Evolutionary conservation across 23 red algal genomes (phyloP), one percentile per base, ranked within the genome.

Genomic region (Rhodosorus marinus): DNA sequence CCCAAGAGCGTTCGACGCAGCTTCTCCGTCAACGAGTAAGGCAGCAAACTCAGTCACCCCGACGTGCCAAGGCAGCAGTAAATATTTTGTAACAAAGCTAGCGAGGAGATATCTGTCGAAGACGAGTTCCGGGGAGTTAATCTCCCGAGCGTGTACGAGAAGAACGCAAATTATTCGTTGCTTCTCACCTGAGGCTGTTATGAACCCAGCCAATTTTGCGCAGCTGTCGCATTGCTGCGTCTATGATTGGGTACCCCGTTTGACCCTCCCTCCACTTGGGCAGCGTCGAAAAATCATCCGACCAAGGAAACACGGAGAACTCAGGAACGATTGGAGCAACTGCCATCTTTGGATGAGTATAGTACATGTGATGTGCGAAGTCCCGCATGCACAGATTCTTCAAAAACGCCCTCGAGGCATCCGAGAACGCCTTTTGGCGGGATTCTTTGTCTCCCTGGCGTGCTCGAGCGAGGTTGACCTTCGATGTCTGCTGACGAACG

Each of bases 191-290:
- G 41, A 95, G 72, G 0, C 57, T 56, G 52, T 82, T 75, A 62
- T 95, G 88, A 31, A 95, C 40, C 88, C 88, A 95, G 9, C 88
- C 88, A 21, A 76, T 81, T 5, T 43, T 33, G 1, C 51, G 29
- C 19, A 95, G 57, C 64, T 95, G 75, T 6, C 88, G 70, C 72
- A 95, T 95, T 8, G 88, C 88, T 15, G 88, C 88, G 48, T 95
- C 88, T n/a, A 95, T 74, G 35, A 95, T 70, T 17, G 88, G 88
- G 67, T 80, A 95, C 15, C 88, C 88, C 2, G 88, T 95, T 2
- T 55, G 74, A 6, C 88, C 88, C 14, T 6, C 50, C 45, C 57
- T 35, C 74, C 74, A 80, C 52, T 58, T 55, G 2, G 60, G 33
- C 8, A 58, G 27, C 4, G 62, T 51, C 57, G 64, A 49, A 0